Evolutionary conservation across 768 basidiomycete genomes (phyloP), one percentile per base, ranked within the genome.

Genomic region (Rhodotorula kratochvilovae): DNA sequence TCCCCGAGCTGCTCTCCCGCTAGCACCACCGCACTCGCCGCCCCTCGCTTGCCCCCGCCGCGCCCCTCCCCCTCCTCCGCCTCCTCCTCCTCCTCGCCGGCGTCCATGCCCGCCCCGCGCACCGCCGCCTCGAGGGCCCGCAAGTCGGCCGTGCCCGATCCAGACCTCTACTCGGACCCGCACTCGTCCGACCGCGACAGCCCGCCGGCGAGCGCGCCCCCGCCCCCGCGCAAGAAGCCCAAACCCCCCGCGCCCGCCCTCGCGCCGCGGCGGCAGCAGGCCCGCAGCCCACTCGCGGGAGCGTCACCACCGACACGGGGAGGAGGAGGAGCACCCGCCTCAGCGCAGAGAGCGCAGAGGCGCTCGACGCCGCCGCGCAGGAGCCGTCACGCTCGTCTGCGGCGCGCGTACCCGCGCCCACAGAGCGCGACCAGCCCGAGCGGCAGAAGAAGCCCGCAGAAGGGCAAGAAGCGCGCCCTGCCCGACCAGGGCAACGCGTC

Each of bases 131-230:
- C 62, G 19, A 11, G 23, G 43, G 42, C 39, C n/a, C 50, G 71
- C 31, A 68, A 65, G 46, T 68, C 67, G 10, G 54, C 68, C 67
- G 63, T 61, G 5, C 63, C 71, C 23, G 71, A 72, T 31, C 67
- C 71, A 0, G 59, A 63, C 43, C 63, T 72, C 23, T 72, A 72
- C 58, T 46, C 25, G 39, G 45, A 65, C 59, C 33, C 45, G 5
- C 19, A 51, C 57, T 56, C 62, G 3, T n/a, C n/a, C n/a, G 71
- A 65, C 59, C 67, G 62, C 61, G n/a, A 63, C n/a, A n/a, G n/a
- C n/a, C n/a, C n/a, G n/a, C n/a, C n/a, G n/a, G n/a, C 27, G 57
- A 74, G 60, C 43, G 42, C 33, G 54, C n/a, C 7, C 70, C 45
- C 5, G 63, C 27, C 48, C 74, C 31, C 45, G 19, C 21, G 4